Evolutionary conservation across 495 filamentous ascomycete species (phyloP), one percentile per base, ranked within the genome.

Genomic region (Xylaria palmicola): DNA sequence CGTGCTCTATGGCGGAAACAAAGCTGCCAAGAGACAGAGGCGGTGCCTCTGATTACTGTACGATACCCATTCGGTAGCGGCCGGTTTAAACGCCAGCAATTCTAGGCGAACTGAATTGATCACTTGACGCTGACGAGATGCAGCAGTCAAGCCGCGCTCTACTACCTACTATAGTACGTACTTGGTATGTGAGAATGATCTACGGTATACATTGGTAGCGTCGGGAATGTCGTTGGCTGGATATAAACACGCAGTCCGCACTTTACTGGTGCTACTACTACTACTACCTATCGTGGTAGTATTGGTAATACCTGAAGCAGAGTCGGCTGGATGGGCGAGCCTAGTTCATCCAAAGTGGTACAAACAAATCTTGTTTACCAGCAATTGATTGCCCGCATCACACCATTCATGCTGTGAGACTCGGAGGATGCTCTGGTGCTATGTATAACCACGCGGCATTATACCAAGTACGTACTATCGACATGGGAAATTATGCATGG

Each of bases 31-130:
- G n/a, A n/a, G 20, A 27, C 53, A 32, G 24, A 56, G 32, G 39
- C 44, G 53, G 53, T n/a, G n/a, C 37, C 44, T 56, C 39, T 56
- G 53, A 56, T 56, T 56, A 56, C 53, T 56, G 53, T 56, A 56
- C 53, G 52, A 32, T 17, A 41, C 13, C 15, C 17, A 40, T 2
- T 44, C 41, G 3, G 22, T 20, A 4, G n/a, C 12, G 27, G 36
- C 51, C 51, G 32, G 17, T 39, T 43, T 34, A 12, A 34, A 51
- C 27, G 12, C 17, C 1, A 44, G 19, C 24, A 56, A 55, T 6
- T 27, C 34, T 30, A 55, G 7, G 51, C 36, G 51, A 55, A 41
- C 34, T 19, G 17, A 36, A 36, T 24, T 7, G 24, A 52, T n/a
- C n/a, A n/a, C n/a, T n/a, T n/a, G 49, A 19, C 49, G 49, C 49